Base-by-base conservation (phyloP, 1,139 yeast species). In the Schizosaccharomyces versatilis region DNA sequence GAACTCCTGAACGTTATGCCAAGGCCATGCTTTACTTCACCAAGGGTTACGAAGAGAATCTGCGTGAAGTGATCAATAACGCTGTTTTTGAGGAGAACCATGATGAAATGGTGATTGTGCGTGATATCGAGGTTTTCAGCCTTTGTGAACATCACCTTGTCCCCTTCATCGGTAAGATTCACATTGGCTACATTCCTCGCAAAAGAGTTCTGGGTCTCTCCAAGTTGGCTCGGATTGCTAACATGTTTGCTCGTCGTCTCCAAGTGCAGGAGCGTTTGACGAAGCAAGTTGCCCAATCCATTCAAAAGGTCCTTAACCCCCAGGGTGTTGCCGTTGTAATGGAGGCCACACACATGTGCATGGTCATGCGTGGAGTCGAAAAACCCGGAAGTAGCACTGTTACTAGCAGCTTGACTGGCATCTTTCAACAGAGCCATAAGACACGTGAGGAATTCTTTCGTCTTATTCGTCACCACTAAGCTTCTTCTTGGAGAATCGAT, bases 71-170 rank as follows among this genome's bases (percentile, higher is more conserved):
- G 39, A 82, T 93, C 63, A 90, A 93, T 64, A 75, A 86, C 58
- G 98, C 98, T 0, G 94, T 93, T 10, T 93, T 93, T 62, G 96
- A 90, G 67, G 98, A 90, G 66, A 95, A 93, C 66, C 98, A 93
- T 66, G 97, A 90, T 66, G 99, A 90, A 67, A 90, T 90, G 97
- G 98, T 90, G 53, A 88, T 90, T 61, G 98, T 90, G 39, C 77
- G 90, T 66, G 97, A 93, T 66, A 90, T 90, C 59, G 95, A 86
- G 63, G 78, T 90, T 54, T 84, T 81, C 67, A 84, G 95, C 5
- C 72, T 90, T 57, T 90, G 99, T 69, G 99, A 90, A 68, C 99
- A 90, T 67, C 99, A 90, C 68, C 72, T 90, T 63, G 98, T 93
- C 24, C 99, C 99, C 32, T 90, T 93, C 66, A 84, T 80, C 63